A percentile compares a stretch with the other conserved stretches of the same genome.
phyloP scores from a whole-genome alignment of 2,329 filamentous ascomycete species.

The Exophiala viscosa region DNA sequence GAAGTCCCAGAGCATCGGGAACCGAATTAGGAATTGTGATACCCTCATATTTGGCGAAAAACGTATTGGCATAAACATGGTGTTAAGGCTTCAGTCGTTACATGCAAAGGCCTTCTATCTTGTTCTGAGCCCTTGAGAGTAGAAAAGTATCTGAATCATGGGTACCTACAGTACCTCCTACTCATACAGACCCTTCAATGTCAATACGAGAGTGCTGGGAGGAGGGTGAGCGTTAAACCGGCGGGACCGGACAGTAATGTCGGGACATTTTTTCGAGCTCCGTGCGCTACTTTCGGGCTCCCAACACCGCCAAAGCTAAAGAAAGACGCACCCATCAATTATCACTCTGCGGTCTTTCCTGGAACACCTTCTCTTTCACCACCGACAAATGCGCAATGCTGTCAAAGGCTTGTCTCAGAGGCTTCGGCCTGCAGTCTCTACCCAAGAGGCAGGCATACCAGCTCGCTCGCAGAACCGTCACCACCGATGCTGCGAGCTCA shows the following conservation, averaged over 20 bases:
- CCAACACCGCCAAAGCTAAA: slow-evolving; percentile 18
- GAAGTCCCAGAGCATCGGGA: too few species aligned
- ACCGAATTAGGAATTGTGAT: slow-evolving; percentile 3
- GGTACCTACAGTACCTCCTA: too few species aligned
- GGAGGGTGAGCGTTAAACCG: too few species aligned
- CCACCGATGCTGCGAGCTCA: slow-evolving; percentile 89
- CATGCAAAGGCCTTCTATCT: too few species aligned
- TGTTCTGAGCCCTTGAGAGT: too few species aligned
- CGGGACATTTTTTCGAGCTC: slow-evolving; percentile 1
- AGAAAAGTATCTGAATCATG: too few species aligned
- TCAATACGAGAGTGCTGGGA: too few species aligned
- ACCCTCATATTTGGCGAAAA: slow-evolving; percentile 4
- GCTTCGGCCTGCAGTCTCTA: slow-evolving; percentile 31
- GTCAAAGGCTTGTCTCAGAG: slow-evolving; percentile 26
- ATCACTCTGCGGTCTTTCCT: slow-evolving; percentile 2
- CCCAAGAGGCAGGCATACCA: slow-evolving; percentile 43
- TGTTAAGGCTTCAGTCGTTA: too few species aligned
- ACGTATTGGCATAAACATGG: neutral
- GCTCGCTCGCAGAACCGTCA: slow-evolving; percentile 69
- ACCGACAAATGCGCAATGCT: slow-evolving; percentile 17
- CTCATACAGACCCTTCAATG: too few species aligned
- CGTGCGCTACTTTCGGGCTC: slow-evolving; percentile 17
- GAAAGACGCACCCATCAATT: slow-evolving; percentile 9
- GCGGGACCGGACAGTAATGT: too few species aligned
- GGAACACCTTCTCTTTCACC: slow-evolving; percentile 5